Conservation (phyloP, 345 rosid genomes). For the Eucalyptus regnans region DNA sequence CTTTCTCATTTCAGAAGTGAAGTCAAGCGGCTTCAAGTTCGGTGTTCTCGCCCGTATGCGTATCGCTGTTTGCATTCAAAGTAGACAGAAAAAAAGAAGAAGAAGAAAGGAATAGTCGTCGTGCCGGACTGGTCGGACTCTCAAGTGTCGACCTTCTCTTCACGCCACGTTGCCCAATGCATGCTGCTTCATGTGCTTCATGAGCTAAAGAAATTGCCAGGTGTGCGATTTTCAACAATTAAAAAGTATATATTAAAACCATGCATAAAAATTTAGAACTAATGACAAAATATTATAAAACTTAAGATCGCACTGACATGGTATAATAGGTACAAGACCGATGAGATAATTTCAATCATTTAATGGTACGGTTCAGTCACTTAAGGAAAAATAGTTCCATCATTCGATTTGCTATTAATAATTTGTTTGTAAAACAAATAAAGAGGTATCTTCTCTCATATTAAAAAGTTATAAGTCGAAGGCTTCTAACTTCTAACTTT, state of each 20-base stretch:
- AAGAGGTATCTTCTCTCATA: no score
- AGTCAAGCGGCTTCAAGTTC: not conserved
- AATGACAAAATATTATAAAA: not conserved
- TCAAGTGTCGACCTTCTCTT: not conserved
- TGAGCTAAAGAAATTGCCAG: no score
- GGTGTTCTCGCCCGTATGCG: accelerated
- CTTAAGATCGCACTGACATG: accelerated
- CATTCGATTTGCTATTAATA: not conserved
- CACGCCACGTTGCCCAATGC: not conserved
- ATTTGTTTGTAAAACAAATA: no score
- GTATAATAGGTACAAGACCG: accelerated
- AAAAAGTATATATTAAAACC: not conserved
- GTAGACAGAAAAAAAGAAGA: accelerated
- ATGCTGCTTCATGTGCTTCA: not conserved
- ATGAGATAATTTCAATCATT: not conserved
- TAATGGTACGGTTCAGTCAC: not conserved
- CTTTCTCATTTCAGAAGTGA: not conserved
- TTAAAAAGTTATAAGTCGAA: no score
- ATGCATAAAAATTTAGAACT: not conserved
- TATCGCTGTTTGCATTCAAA: not conserved
- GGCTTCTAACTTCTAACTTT: no score
- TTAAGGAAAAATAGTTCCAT: not conserved
- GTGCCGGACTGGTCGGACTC: not conserved
- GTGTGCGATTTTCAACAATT: not conserved
- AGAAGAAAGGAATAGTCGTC: not conserved